Percentiles rank a stretch among this genome's conserved stretches.
These are phyloP conservation scores for Erodium trifolium DNA, from an alignment of 441 rosid species.

Conservation along the genomic window DNA sequence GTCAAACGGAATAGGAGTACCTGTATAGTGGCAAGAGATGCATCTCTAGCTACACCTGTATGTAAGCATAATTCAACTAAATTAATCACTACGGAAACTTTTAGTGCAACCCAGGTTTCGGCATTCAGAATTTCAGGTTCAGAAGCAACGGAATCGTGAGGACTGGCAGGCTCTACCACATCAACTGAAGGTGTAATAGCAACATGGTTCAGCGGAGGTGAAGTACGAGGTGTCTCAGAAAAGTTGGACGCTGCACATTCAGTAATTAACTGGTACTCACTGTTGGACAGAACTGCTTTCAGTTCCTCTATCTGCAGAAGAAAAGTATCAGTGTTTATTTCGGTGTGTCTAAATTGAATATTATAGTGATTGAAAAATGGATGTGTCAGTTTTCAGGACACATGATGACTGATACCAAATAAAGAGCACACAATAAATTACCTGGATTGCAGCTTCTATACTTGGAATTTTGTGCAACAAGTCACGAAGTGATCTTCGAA, in stretches of 20 bases:
- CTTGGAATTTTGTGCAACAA: slow-evolving; percentile 77
- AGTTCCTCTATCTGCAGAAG: slow-evolving; percentile 69
- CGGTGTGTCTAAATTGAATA: not conserved
- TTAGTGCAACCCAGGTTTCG: slow-evolving; percentile 57
- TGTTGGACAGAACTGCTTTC: slow-evolving; percentile 74
- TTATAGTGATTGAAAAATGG: not conserved
- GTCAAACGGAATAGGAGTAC: slow-evolving; percentile 27
- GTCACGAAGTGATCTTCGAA: slow-evolving; percentile 84
- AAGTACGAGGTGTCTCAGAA: slow-evolving; percentile 61
- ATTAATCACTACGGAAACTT: slow-evolving; percentile 64
- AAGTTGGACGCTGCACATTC: slow-evolving; percentile 89
- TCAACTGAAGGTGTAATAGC: slow-evolving; percentile 38
- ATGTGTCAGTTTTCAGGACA: not conserved
- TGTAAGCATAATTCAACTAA: slow-evolving; percentile 69
- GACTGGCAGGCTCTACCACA: slow-evolving; percentile 34
- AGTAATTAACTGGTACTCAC: slow-evolving; percentile 80
- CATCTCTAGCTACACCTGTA: slow-evolving; percentile 63
- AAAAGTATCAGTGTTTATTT: slow-evolving; percentile 19
- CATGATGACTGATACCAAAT: slow-evolving; percentile 6
- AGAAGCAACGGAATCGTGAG: slow-evolving; percentile 32
- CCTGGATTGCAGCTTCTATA: slow-evolving; percentile 68
- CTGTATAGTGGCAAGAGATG: slow-evolving; percentile 78
- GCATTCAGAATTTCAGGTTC: slow-evolving; percentile 29
- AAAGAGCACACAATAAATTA: slow-evolving; percentile 27
- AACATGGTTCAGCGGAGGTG: slow-evolving; percentile 48